Percentiles rank a stretch among this genome's conserved stretches.
Evolutionary conservation across 345 rosid species (phyloP).

Genomic region (Syzygium aqueum): DNA sequence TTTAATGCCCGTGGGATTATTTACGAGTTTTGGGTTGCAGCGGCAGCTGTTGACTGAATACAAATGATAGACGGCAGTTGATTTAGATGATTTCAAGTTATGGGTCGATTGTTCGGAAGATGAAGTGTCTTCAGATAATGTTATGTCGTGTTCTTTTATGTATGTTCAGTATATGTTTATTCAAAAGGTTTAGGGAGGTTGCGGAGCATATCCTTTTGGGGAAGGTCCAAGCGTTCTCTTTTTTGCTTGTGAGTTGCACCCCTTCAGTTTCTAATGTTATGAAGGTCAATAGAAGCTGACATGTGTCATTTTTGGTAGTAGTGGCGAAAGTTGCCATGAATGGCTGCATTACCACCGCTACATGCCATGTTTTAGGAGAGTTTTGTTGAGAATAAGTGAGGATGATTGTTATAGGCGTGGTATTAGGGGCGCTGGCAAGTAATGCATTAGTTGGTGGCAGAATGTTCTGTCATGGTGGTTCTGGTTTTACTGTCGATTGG

Average conservation of each 20-base stretch:
- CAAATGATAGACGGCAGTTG: not conserved
- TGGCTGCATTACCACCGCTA: not conserved
- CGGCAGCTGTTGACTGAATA: not conserved
- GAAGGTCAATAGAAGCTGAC: not conserved
- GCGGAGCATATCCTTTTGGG: not conserved
- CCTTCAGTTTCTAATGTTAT: not conserved
- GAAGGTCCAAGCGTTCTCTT: not conserved
- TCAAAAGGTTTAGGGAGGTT: not conserved
- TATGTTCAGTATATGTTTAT: not conserved
- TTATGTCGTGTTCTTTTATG: not conserved
- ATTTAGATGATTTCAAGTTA: not conserved
- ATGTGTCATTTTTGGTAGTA: not conserved
- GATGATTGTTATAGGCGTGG: not conserved
- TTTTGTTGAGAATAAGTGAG: not conserved
- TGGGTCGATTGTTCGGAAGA: not conserved
- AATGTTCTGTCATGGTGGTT: not conserved
- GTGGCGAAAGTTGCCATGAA: not conserved
- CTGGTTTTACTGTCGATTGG: not conserved
- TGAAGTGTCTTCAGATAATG: not conserved
- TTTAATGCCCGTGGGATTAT: not conserved
- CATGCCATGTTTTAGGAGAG: not conserved
- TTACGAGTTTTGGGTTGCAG: not conserved
- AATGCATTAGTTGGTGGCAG: not conserved
- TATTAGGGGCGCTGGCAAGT: not conserved
- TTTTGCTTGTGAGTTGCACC: not conserved